Conservation (phyloP, 257 asterid species). For the Nyctanthes arbortristis region DNA sequence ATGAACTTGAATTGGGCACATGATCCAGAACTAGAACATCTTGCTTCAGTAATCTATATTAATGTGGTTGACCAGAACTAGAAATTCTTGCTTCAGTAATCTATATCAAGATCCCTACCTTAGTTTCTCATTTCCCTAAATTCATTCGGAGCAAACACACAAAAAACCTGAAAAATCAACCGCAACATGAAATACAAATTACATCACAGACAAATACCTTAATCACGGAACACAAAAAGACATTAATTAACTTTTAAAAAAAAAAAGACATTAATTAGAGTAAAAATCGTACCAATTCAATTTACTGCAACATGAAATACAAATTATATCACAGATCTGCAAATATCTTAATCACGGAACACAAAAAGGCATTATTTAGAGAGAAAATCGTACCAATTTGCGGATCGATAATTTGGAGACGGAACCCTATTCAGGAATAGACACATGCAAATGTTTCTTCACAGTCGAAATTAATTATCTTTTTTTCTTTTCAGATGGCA, state of each 20-base stretch:
- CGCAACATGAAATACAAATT: too few species aligned
- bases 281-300: too few species aligned
- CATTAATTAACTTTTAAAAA: too few species aligned
- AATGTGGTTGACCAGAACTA: too few species aligned
- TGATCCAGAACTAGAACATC: not conserved
- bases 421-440: not conserved
- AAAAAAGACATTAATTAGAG: too few species aligned
- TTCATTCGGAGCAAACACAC: not conserved
- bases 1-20: too few species aligned
- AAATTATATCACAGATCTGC: conserved; percentile 11
- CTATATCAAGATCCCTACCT: not conserved
- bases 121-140: not conserved
- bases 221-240: too few species aligned
- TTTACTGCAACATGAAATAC: not conserved
- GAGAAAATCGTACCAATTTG: not conserved
- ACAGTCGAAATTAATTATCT: too few species aligned
- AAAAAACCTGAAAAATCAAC: not conserved
- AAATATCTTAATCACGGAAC: not conserved
- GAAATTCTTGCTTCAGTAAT: not conserved
- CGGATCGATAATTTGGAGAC: not conserved
- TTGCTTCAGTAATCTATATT: too few species aligned
- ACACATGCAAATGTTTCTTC: not conserved
- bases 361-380: conserved; percentile 6
- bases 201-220: too few species aligned
- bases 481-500: too few species aligned